A percentile compares a stretch with the other conserved stretches of the same genome.
These are phyloP conservation scores for Ceratocystis papillata DNA, from an alignment of 2,329 filamentous ascomycete species.

Conservation along the genomic window DNA sequence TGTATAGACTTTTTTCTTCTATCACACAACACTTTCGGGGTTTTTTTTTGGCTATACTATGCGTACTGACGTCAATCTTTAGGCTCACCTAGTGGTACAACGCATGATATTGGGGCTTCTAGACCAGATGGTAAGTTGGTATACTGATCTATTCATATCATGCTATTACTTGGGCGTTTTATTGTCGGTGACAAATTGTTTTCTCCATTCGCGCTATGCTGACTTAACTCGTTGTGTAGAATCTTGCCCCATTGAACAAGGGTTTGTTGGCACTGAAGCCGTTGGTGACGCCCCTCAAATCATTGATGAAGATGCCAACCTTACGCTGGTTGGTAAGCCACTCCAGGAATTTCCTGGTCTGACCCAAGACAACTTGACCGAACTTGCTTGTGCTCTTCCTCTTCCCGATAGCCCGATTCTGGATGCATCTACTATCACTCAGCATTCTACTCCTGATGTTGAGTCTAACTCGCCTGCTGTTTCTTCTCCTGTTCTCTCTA, in stretches of 20 bases:
- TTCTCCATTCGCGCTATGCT: background rate
- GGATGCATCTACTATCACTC: background rate
- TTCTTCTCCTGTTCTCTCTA: background rate
- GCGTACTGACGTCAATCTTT: slow-evolving; percentile 18
- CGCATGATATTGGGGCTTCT: background rate
- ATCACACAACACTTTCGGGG: background rate
- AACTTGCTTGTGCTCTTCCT: background rate
- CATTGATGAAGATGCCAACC: background rate
- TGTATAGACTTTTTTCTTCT: background rate
- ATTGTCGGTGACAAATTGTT: background rate
- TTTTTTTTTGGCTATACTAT: background rate
- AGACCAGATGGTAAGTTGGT: slow-evolving; percentile 15
- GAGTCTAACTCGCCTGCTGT: background rate
- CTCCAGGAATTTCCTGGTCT: background rate
- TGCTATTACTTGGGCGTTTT: background rate
- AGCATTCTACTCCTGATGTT: background rate
- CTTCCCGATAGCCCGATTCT: background rate
- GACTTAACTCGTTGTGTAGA: no score
- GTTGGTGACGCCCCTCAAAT: background rate
- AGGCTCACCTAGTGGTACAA: background rate
- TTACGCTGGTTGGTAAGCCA: background rate
- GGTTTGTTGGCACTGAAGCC: background rate
- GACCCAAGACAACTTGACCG: background rate
- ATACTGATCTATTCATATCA: background rate
- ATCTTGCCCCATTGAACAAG: no score